These are phyloP conservation scores for Alternaria sp. DNA, from an alignment of 2,329 filamentous ascomycete species.

Conservation along the genomic window DNA sequence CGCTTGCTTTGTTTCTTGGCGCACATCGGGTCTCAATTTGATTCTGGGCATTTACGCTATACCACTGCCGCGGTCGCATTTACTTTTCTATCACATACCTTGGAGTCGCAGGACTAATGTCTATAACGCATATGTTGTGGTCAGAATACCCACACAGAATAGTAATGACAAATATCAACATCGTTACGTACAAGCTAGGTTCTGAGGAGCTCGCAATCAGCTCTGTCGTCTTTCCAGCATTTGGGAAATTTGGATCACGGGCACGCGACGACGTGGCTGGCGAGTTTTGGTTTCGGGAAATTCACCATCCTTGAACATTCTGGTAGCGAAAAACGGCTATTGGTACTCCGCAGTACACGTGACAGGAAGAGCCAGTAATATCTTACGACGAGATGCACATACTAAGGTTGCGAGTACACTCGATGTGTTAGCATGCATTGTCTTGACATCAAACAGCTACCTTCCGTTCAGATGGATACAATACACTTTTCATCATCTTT, in stretches of 20 bases:
- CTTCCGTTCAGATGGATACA: neutral
- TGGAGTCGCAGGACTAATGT: conserved; percentile 13
- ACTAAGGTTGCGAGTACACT: neutral
- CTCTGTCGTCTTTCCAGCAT: neutral
- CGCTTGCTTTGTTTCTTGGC: conserved; percentile 7
- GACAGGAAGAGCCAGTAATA: neutral
- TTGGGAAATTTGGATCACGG: neutral
- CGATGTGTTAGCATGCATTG: neutral
- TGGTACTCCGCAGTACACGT: neutral
- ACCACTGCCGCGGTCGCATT: conserved; percentile 23
- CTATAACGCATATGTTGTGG: conserved; percentile 14
- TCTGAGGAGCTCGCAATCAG: neutral
- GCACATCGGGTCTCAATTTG: conserved; percentile 11
- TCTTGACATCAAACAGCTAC: neutral
- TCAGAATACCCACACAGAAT: conserved; percentile 7
- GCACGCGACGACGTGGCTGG: conserved; percentile 12
- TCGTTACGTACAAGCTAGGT: neutral
- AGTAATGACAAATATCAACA: conserved; percentile 13
- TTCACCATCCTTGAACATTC: neutral
- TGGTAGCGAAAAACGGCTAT: conserved; percentile 1
- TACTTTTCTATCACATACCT: conserved; percentile 4
- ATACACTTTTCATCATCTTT: neutral
- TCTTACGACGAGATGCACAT: neutral
- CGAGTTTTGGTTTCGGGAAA: conserved; percentile 5
- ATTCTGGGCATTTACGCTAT: conserved; percentile 26